These are phyloP conservation scores for Medicago lupulina DNA, from an alignment of 306 rosid genomes.

Conservation along the genomic window DNA sequence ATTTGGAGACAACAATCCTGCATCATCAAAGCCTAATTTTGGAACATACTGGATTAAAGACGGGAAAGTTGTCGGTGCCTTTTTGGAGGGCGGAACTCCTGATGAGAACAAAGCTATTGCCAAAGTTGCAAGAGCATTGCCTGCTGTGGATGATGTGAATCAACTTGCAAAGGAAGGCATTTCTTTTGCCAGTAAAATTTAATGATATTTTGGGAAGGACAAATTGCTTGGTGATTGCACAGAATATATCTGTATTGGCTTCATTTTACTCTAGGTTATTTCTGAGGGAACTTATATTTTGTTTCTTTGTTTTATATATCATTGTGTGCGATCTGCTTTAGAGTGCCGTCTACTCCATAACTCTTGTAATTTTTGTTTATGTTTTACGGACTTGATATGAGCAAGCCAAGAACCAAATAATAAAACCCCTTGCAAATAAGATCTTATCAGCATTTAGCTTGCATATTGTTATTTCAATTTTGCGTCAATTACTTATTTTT, in stretches of 20 bases:
- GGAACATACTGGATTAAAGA: conserved; percentile 96
- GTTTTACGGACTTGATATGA: background rate
- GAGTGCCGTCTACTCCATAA: background rate
- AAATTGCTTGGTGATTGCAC: conserved; percentile 36
- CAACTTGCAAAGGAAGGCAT: conserved; percentile 83
- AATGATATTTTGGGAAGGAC: conserved; percentile 13
- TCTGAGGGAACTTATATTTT: conserved; percentile 3
- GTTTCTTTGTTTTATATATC: background rate
- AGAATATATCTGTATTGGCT: conserved; percentile 17
- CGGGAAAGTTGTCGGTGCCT: conserved; percentile 83
- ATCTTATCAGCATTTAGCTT: background rate
- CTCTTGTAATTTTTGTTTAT: background rate
- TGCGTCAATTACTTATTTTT: too few species aligned
- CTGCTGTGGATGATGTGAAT: conserved; percentile 62
- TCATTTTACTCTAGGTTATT: background rate
- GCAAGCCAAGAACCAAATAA: background rate
- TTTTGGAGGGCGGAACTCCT: conserved; percentile 79
- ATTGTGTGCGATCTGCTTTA: background rate
- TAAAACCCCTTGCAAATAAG: background rate
- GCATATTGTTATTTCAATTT: background rate
- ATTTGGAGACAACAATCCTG: conserved; percentile 83
- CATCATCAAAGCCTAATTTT: conserved; percentile 71
- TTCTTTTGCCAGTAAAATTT: conserved; percentile 77
- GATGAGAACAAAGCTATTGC: conserved; percentile 95
- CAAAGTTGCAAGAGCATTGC: conserved; percentile 80